Evolutionary conservation across 768 basidiomycete genomes (phyloP), one percentile per base, ranked within the genome.

Genomic region (Auriscalpium vulgare): DNA sequence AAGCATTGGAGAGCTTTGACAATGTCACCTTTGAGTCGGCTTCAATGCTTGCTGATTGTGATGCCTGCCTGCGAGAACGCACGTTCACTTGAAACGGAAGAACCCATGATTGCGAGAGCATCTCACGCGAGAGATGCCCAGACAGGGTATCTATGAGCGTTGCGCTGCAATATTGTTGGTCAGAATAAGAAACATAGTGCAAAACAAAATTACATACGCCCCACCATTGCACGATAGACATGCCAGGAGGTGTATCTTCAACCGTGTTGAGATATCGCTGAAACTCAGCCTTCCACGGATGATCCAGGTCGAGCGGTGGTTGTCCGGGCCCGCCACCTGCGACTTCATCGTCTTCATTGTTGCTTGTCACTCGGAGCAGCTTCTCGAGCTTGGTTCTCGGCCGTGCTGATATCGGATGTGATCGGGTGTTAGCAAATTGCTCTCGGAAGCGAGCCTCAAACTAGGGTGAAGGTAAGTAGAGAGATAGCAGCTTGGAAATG

Each of bases 21-120:
- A 46, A 68, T 63, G 46, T 68, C 66, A 1, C 48, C 57, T 38
- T 62, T 54, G 10, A 68, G 57, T 36, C 64, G 56, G 34, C 57
- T 66, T 13, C 63, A 59, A 13, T 55, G 62, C 37, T 68, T 67
- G 19, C 44, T 59, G 44, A 75, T 67, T 0, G 74, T 75, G 29
- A 75, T 72, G 6, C 73, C 72, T 10, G 67, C 73, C 4, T 66
- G 61, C 1, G 70, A 76, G 57, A 77, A 77, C 7, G 72, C 74
- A 9, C 64, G 65, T 58, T 76, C 71, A 62, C 69, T 72, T 4
- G 73, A 74, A 9, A 75, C 72, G 1, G 61, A 65, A 11, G 68
- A 64, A 9, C 70, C 69, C 70, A 74, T 74, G 23, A 77, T 68
- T 2, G 71, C 49, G 9, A 76, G 65, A 29, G 71, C 70, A 54